Percentiles rank a stretch among this genome's conserved stretches.
phyloP scores from a whole-genome alignment of 352 stramenopile genomes.

The Globisporangium barbulae region DNA sequence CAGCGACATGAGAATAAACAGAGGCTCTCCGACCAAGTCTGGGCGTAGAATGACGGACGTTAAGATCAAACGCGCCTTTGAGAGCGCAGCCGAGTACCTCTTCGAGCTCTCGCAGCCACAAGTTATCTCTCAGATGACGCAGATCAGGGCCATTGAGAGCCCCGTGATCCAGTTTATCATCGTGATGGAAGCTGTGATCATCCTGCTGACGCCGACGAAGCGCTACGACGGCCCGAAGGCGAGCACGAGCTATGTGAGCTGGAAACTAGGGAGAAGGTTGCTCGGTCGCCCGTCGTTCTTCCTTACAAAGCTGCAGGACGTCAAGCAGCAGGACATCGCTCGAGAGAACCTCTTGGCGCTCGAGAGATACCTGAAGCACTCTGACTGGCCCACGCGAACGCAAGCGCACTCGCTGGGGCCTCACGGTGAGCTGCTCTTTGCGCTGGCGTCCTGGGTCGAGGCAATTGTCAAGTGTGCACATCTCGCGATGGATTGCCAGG shows the following conservation, averaged over 20 bases:
- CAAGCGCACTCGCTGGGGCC: constrained; percentile 26
- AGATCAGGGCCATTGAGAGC: constrained; percentile 13
- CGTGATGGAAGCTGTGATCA: constrained; percentile 77
- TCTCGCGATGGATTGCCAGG: constrained; percentile 37
- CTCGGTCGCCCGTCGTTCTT: constrained; percentile 49
- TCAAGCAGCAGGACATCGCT: constrained; percentile 39
- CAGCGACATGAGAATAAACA: neutral
- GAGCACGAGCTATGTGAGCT: constrained; percentile 56
- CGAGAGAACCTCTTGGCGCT: constrained; percentile 53
- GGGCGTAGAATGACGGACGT: constrained; percentile 31
- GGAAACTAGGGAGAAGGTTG: constrained; percentile 56
- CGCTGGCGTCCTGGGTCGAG: constrained; percentile 54
- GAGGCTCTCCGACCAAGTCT: neutral
- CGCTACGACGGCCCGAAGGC: constrained; percentile 53
- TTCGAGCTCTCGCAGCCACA: constrained; percentile 19
- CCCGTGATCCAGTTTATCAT: constrained; percentile 39
- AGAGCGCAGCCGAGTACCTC: constrained; percentile 32
- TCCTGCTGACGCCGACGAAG: constrained; percentile 70
- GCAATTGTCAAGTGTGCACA: constrained; percentile 36
- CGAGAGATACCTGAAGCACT: constrained; percentile 49
- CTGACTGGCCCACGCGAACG: constrained; percentile 40
- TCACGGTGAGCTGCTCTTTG: constrained; percentile 34
- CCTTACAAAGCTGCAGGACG: constrained; percentile 37
- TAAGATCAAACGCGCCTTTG: constrained; percentile 50
- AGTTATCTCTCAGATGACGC: constrained; percentile 25